These are phyloP conservation scores for Populus davidiana DNA, from an alignment of 345 rosid species.

Conservation along the genomic window DNA sequence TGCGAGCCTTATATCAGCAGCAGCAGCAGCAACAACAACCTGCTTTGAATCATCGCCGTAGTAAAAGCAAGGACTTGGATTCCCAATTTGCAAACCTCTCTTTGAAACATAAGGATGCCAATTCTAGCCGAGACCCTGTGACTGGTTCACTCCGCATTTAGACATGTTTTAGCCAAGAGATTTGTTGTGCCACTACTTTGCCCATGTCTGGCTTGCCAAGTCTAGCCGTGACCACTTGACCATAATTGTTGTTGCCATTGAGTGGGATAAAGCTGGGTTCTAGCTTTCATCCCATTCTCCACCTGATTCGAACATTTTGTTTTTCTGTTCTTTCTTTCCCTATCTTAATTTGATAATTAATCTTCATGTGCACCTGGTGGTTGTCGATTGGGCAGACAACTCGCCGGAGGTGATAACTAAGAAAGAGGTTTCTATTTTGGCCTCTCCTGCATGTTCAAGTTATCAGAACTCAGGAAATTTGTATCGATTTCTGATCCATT, in stretches of 20 bases:
- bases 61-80: conserved; percentile 77
- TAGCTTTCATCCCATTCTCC: conserved; percentile 17
- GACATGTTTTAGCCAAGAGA: conserved; percentile 25
- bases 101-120: conserved; percentile 27
- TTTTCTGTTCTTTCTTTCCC: conserved; percentile 20
- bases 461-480: conserved; percentile 9
- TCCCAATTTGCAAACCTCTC: conserved; percentile 54
- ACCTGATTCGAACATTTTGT: conserved; percentile 24
- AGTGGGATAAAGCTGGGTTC: conserved; percentile 28
- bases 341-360: conserved; percentile 25
- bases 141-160: conserved; percentile 63
- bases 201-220: not conserved
- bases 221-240: conserved; percentile 15
- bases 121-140: conserved; percentile 56
- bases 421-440: conserved; percentile 24
- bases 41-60: conserved; percentile 65
- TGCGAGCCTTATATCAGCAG: conserved; percentile 65
- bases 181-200: conserved; percentile 21
- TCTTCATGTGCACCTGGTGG: conserved; percentile 64
- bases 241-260: conserved; percentile 17
- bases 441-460: conserved; percentile 27
- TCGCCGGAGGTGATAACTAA: conserved; percentile 73
- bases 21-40: conserved; percentile 48
- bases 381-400: conserved; percentile 50
- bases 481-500: conserved; percentile 11